Evolutionary conservation across 177 flowering plant genomes (phyloP).

Genomic region (Vitis hybrid): DNA sequence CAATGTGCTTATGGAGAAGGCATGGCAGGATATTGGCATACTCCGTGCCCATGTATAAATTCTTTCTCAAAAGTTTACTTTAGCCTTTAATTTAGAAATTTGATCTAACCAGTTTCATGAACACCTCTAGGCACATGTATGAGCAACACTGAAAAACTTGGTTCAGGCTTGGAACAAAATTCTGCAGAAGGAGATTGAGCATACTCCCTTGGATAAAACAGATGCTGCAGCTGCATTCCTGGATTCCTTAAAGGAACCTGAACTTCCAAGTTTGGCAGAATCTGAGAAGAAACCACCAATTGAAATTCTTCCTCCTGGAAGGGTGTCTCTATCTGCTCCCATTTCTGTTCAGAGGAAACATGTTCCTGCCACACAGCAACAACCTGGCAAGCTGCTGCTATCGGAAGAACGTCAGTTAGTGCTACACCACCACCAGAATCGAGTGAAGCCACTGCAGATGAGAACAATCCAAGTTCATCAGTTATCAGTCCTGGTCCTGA

Average conservation of each 20-base stretch:
- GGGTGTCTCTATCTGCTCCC: constrained; percentile 69
- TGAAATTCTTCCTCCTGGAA: constrained; percentile 95
- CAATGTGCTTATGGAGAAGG: constrained; percentile 94
- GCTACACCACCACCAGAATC: constrained; percentile 15
- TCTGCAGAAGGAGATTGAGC: constrained; percentile 86
- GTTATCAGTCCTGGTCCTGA: constrained; percentile 21
- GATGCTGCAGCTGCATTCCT: constrained; percentile 93
- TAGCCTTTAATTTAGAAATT: neutral
- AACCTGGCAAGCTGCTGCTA: constrained; percentile 52
- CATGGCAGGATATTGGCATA: constrained; percentile 99
- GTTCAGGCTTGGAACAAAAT: constrained; percentile 88
- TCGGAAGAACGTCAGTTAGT: constrained; percentile 47
- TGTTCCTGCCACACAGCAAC: constrained; percentile 41
- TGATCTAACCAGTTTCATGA: constrained; percentile 14
- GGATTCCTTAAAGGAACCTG: constrained; percentile 89
- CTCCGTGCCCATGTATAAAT: constrained; percentile 83
- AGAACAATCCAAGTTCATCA: constrained; percentile 14
- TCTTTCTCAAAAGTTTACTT: neutral
- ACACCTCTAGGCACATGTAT: constrained; percentile 87
- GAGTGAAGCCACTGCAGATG: constrained; percentile 12
- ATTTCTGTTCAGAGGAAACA: constrained; percentile 58
- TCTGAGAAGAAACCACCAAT: constrained; percentile 87
- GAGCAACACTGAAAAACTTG: constrained; percentile 79
- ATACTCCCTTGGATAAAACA: constrained; percentile 54
- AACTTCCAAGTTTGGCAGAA: constrained; percentile 81